Evolutionary conservation across 2,329 filamentous ascomycete species (phyloP).

Genomic region (Xylaria sp.): DNA sequence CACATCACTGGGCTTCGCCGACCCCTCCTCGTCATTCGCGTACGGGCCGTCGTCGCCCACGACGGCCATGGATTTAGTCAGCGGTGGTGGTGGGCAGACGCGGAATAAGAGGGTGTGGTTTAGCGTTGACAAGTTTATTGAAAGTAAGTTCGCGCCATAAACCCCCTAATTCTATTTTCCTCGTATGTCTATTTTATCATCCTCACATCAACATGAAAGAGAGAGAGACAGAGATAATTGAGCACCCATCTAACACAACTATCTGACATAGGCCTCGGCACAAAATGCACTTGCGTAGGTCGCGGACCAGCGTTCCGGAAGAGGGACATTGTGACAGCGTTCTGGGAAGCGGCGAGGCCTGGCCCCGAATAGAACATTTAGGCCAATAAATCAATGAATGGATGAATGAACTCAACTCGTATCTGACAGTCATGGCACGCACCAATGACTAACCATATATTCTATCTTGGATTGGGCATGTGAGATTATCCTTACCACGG

Average conservation of each 20-base stretch:
- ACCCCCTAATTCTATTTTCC: too few relatives aligned
- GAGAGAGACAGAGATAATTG: not conserved
- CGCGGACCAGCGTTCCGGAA: constrained; percentile 48
- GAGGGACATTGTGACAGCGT: constrained; percentile 45
- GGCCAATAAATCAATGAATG: not conserved
- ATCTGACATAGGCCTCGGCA: constrained; percentile 41
- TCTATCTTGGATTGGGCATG: not conserved
- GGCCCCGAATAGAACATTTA: constrained; percentile 24
- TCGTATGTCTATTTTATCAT: not conserved
- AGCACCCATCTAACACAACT: not conserved
- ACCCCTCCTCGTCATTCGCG: constrained; percentile 19
- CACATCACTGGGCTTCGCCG: constrained; percentile 9
- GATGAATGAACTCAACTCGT: not conserved
- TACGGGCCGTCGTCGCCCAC: constrained; percentile 21
- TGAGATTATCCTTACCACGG: not conserved
- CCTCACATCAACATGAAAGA: not conserved
- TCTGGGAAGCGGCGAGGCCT: constrained; percentile 46
- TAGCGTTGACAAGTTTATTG: constrained; percentile 35
- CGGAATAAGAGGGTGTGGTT: constrained; percentile 37
- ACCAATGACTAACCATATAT: not conserved
- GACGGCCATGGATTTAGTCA: constrained; percentile 8
- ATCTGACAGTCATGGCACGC: not conserved
- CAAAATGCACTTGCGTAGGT: constrained; percentile 45
- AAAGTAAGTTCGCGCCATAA: constrained; percentile 28
- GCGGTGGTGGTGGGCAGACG: constrained; percentile 9